Conservation (phyloP, 2,329 filamentous ascomycete species). For the Pseudocercospora fuligena region DNA sequence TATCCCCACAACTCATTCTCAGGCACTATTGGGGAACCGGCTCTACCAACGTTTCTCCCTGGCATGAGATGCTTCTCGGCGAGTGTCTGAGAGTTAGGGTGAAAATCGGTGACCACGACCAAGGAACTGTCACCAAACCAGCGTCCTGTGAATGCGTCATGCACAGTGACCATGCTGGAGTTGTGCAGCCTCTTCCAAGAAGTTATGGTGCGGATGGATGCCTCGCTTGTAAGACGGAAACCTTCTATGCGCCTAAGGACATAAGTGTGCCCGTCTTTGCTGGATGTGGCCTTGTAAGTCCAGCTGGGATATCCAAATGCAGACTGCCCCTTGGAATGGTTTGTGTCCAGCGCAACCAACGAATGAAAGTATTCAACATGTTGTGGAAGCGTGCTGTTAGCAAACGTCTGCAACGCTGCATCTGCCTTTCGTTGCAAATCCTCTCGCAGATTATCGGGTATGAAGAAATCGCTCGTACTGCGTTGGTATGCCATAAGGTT, state of each 20-base stretch:
- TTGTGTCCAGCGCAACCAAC: constrained; percentile 84
- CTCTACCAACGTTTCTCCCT: constrained; percentile 24
- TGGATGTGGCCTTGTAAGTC: constrained; percentile 92
- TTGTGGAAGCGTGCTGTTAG: constrained; percentile 71
- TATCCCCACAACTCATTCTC: constrained; percentile 90
- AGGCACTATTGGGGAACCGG: constrained; percentile 36
- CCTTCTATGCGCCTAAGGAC: constrained; percentile 85
- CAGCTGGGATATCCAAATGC: constrained; percentile 89
- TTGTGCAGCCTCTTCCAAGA: constrained; percentile 87
- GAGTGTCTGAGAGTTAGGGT: constrained; percentile 87
- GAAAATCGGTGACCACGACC: constrained; percentile 91
- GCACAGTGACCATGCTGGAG: constrained; percentile 80
- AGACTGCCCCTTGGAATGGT: constrained; percentile 74
- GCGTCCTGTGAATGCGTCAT: constrained; percentile 91
- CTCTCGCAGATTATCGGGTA: constrained; percentile 83
- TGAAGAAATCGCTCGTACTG: constrained; percentile 87
- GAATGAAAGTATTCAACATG: constrained; percentile 88
- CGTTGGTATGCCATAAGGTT: constrained; percentile 85
- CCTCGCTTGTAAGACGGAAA: constrained; percentile 85
- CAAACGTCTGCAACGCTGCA: constrained; percentile 81
- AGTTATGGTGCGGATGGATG: constrained; percentile 82
- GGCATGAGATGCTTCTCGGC: constrained; percentile 74
- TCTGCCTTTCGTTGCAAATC: constrained; percentile 88
- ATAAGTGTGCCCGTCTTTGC: constrained; percentile 87
- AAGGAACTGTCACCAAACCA: constrained; percentile 94